Conservation (phyloP, 2,329 filamentous ascomycete genomes). For the Botryotinia convoluta region DNA sequence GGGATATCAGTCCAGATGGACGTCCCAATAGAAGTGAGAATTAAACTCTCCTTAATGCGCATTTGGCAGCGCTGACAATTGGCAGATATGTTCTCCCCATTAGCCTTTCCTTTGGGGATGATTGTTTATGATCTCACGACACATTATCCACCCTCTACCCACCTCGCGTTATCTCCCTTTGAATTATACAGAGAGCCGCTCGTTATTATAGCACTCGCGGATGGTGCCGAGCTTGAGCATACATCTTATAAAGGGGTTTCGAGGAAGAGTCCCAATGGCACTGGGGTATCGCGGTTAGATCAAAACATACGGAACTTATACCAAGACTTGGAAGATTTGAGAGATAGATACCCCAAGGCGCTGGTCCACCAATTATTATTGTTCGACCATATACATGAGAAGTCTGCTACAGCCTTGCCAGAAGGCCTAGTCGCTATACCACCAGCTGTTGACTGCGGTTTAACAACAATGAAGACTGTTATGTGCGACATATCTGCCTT, state of each 20-base stretch:
- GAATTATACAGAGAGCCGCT: slow-evolving; percentile 86
- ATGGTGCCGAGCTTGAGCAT: slow-evolving; percentile 67
- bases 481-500: slow-evolving; percentile 77
- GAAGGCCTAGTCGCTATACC: slow-evolving; percentile 73
- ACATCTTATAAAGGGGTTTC: slow-evolving; percentile 55
- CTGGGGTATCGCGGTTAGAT: slow-evolving; percentile 48
- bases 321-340: slow-evolving; percentile 67
- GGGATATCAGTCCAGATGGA: slow-evolving; percentile 81
- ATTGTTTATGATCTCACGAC: slow-evolving; percentile 87
- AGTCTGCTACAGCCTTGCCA: slow-evolving; percentile 52
- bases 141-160: slow-evolving; percentile 73
- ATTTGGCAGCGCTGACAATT: slow-evolving; percentile 27
- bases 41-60: neutral
- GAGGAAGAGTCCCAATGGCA: slow-evolving; percentile 51
- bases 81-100: slow-evolving; percentile 87
- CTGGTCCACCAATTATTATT: slow-evolving; percentile 76
- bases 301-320: slow-evolving; percentile 58
- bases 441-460: slow-evolving; percentile 62
- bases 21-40: slow-evolving; percentile 79
- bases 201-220: slow-evolving; percentile 78
- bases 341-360: slow-evolving; percentile 71
- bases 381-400: slow-evolving; percentile 65
- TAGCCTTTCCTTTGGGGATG: slow-evolving; percentile 80
- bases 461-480: slow-evolving; percentile 77
- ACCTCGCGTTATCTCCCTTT: slow-evolving; percentile 79